These are phyloP conservation scores for Penicillium mononematosum DNA, from an alignment of 495 filamentous ascomycete species.

Conservation along the genomic window DNA sequence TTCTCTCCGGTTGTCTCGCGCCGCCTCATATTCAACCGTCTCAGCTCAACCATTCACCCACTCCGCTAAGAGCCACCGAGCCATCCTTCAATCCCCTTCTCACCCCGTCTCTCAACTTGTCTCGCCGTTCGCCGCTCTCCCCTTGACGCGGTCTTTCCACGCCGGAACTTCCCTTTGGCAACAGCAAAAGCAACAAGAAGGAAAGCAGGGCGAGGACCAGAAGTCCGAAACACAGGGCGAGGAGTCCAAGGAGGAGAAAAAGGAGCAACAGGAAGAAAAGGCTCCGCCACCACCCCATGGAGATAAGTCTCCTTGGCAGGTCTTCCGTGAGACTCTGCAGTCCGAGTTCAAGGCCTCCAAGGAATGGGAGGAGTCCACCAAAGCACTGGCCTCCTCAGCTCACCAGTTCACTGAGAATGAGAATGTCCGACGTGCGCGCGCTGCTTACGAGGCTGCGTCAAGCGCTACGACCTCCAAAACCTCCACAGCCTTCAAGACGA, in stretches of 20 bases:
- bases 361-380: conserved; percentile 98
- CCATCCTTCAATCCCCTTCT: conserved; percentile 20
- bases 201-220: conserved; percentile 46
- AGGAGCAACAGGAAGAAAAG: conserved; percentile 59
- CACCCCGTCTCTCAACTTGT: conserved; percentile 35
- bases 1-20: conserved; percentile 59
- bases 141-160: conserved; percentile 46
- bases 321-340: conserved; percentile 93
- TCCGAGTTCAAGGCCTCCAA: conserved; percentile 94
- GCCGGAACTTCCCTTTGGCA: conserved; percentile 36
- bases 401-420: conserved; percentile 94
- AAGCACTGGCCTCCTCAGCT: conserved; percentile 82
- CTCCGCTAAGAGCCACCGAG: conserved; percentile 14
- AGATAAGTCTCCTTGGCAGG: conserved; percentile 96
- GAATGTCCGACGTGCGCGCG: conserved; percentile 78
- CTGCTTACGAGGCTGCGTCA: conserved; percentile 80
- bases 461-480: conserved; percentile 72
- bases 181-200: conserved; percentile 38
- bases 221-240: conserved; percentile 42
- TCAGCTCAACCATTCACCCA: conserved; percentile 17
- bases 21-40: conserved; percentile 32
- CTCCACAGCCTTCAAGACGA: conserved; percentile 74
- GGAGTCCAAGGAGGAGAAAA: conserved; percentile 46
- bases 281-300: conserved; percentile 90
- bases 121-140: conserved; percentile 41